phyloP scores from a whole-genome alignment of 257 asterid genomes.

The Prunella vulgaris region DNA sequence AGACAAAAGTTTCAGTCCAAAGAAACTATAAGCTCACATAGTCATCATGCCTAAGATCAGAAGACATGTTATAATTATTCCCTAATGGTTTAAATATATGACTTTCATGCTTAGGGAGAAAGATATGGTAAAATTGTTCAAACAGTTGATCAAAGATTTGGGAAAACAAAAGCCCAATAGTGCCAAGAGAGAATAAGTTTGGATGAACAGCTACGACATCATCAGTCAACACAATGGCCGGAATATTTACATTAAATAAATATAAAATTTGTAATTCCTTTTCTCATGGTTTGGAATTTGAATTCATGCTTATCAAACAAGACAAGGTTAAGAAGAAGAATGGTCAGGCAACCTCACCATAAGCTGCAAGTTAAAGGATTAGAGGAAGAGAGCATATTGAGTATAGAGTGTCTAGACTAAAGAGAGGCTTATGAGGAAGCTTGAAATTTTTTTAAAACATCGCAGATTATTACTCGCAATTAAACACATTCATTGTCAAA shows the following conservation, averaged over 20 bases:
- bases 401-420: not conserved
- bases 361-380: not conserved
- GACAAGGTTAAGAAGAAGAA: not conserved
- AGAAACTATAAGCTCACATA: not conserved
- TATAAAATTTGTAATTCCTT: not conserved
- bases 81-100: not conserved
- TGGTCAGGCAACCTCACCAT: not conserved
- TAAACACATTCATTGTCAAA: not conserved
- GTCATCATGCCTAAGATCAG: not conserved
- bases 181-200: not conserved
- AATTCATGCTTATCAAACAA: not conserved
- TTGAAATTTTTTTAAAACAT: not conserved
- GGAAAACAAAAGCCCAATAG: not conserved
- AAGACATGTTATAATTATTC: not conserved
- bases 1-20: not conserved
- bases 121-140: not conserved
- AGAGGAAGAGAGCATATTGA: not conserved
- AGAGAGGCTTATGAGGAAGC: conserved; percentile 1
- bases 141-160: not conserved
- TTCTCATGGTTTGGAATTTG: not conserved
- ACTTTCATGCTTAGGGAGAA: not conserved
- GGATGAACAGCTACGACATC: not conserved
- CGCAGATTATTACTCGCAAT: not conserved
- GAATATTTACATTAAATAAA: not conserved
- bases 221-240: not conserved